Evolutionary conservation across 495 filamentous ascomycete species (phyloP).

Genomic region (Neurospora tetrasperma): DNA sequence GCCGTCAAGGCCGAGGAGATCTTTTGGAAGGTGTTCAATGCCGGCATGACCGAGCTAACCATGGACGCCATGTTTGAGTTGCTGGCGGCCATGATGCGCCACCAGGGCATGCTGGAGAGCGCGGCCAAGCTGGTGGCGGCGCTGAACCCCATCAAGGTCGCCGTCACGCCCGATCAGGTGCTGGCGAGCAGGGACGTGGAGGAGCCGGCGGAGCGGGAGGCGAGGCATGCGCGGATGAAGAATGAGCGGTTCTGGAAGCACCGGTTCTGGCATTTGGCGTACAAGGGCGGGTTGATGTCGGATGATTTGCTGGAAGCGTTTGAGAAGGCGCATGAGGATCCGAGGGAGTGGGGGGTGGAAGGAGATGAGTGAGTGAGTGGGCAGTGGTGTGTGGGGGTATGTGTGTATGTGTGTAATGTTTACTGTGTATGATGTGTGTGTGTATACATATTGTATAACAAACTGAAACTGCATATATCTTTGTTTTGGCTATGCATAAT

Average conservation of each 20-base stretch:
- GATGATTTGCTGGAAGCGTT: conserved; percentile 6
- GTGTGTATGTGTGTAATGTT: neutral
- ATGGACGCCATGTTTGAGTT: conserved; percentile 37
- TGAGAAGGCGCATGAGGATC: neutral
- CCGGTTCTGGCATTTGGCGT: conserved; percentile 33
- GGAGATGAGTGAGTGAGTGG: neutral
- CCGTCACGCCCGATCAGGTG: conserved; percentile 5
- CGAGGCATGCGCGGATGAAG: conserved; percentile 8
- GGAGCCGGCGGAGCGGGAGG: neutral
- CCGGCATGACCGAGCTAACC: conserved; percentile 27
- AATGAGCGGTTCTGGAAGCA: conserved; percentile 26
- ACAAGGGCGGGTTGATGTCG: conserved; percentile 22
- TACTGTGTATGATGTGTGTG: neutral
- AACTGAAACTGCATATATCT: neutral
- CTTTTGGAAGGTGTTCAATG: conserved; percentile 32
- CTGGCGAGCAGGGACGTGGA: conserved; percentile 8
- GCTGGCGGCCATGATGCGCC: conserved; percentile 33
- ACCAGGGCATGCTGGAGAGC: conserved; percentile 25
- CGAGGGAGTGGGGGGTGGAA: neutral
- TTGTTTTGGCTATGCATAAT: neutral
- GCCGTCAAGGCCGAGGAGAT: conserved; percentile 40
- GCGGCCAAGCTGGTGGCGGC: conserved; percentile 24
- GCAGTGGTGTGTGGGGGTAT: neutral
- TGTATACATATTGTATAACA: neutral
- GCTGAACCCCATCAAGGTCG: conserved; percentile 15